phyloP scores from a whole-genome alignment of 1,139 yeast genomes.

The Diutina rugosa region DNA sequence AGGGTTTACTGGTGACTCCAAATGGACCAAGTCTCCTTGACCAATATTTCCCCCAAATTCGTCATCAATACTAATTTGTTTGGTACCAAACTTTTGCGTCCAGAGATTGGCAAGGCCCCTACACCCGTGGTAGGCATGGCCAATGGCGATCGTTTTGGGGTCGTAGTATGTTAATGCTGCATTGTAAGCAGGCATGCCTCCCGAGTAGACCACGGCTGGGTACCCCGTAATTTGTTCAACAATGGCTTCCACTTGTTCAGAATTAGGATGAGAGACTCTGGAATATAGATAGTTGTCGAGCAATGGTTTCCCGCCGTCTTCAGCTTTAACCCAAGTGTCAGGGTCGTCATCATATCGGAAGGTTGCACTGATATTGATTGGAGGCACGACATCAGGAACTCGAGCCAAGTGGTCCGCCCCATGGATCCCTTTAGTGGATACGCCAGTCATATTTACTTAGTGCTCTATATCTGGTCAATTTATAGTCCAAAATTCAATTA shows the following conservation, averaged over 20 bases:
- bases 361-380: conserved; percentile 74
- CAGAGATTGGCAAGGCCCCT: conserved; percentile 55
- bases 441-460: conserved; percentile 20
- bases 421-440: conserved; percentile 46
- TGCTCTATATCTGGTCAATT: no score
- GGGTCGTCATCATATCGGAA: conserved; percentile 56
- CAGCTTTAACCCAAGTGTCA: conserved; percentile 26
- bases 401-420: conserved; percentile 40
- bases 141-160: conserved; percentile 68
- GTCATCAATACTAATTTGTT: conserved; percentile 33
- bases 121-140: conserved; percentile 78
- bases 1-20: conserved; percentile 87
- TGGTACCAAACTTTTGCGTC: conserved; percentile 45
- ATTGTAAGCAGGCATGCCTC: conserved; percentile 72
- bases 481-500: no score
- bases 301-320: conserved; percentile 3
- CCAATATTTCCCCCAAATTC: conserved; percentile 14
- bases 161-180: conserved; percentile 61
- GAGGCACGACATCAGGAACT: conserved; percentile 55
- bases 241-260: conserved; percentile 48
- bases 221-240: conserved; percentile 45
- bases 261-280: conserved; percentile 60
- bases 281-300: conserved; percentile 36
- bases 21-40: conserved; percentile 65
- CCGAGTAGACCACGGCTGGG: conserved; percentile 48